These are phyloP conservation scores for Termitomyces sp. DNA, from an alignment of 768 basidiomycete genomes.

Conservation along the genomic window DNA sequence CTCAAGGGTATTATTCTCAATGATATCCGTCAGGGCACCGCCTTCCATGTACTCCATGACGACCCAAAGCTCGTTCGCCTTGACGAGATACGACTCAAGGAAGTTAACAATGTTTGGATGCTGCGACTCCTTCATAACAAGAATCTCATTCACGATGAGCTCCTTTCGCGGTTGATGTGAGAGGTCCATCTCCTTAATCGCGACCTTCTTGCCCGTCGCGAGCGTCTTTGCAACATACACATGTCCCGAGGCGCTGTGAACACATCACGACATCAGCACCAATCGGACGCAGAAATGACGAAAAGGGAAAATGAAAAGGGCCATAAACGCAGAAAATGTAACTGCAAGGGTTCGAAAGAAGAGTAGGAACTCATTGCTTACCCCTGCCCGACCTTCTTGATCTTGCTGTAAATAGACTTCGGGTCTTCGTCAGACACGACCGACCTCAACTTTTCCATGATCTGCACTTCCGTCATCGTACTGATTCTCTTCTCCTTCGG, in stretches of 20 bases:
- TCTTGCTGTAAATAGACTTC: slow-evolving; percentile 87
- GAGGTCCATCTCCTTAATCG: slow-evolving; percentile 98
- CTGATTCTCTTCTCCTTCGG: slow-evolving; percentile 88
- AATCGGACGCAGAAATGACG: neutral
- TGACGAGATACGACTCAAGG: slow-evolving; percentile 85
- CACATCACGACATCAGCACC: slow-evolving; percentile 9
- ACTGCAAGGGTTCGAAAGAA: neutral
- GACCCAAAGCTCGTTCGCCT: slow-evolving; percentile 89
- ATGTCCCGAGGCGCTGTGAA: slow-evolving; percentile 84
- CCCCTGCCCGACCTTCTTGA: slow-evolving; percentile 99
- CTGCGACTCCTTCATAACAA: slow-evolving; percentile 98
- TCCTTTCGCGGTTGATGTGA: slow-evolving; percentile 95
- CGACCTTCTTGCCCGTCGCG: slow-evolving; percentile 80
- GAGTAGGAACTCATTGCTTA: slow-evolving; percentile 35
- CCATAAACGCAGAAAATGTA: neutral
- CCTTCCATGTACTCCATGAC: slow-evolving; percentile 99
- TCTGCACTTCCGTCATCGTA: slow-evolving; percentile 95
- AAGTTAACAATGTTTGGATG: slow-evolving; percentile 98
- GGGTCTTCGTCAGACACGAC: slow-evolving; percentile 89
- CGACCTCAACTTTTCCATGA: slow-evolving; percentile 93
- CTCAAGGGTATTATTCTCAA: slow-evolving; percentile 92
- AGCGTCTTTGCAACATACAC: slow-evolving; percentile 96
- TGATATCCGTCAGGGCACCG: slow-evolving; percentile 94
- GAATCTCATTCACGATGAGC: slow-evolving; percentile 94
- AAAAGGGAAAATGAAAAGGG: neutral